phyloP scores from a whole-genome alignment of 1,284 basidiomycete genomes.

The Agaricales sp. region DNA sequence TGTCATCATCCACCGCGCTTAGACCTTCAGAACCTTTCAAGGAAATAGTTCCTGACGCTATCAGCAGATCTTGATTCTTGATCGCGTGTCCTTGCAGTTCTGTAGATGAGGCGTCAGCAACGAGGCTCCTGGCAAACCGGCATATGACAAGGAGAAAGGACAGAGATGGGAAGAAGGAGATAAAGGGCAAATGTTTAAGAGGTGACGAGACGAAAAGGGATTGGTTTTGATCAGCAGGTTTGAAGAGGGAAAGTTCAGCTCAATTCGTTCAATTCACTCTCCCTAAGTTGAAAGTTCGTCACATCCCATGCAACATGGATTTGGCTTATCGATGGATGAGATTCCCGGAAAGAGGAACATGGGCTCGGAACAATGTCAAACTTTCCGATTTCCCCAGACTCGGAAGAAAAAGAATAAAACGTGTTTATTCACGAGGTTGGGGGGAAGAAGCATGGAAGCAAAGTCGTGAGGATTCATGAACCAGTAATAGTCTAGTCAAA shows the following conservation, averaged over 20 bases:
- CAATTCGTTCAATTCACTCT: no score
- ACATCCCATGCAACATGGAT: no score
- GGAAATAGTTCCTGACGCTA: constrained; percentile 79
- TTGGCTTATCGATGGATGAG: background rate
- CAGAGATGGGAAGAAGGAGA: background rate
- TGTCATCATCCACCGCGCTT: constrained; percentile 78
- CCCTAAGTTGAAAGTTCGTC: background rate
- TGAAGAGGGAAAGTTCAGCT: no score
- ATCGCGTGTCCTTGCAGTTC: constrained; percentile 90
- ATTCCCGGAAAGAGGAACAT: background rate
- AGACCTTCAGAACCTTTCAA: constrained; percentile 72
- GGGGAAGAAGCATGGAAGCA: background rate
- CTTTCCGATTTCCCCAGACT: background rate
- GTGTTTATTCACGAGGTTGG: background rate
- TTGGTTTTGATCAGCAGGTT: no score
- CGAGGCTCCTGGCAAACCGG: constrained; percentile 5
- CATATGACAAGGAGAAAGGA: constrained; percentile 1
- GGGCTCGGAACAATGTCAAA: no score
- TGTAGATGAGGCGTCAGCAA: constrained; percentile 22
- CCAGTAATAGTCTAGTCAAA: no score
- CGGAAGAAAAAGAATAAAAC: background rate
- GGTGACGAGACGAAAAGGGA: no score
- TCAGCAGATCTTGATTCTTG: constrained; percentile 85
- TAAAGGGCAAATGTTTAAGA: no score
- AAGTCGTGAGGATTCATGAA: constrained; percentile 4